Percentiles rank a stretch among this genome's conserved stretches.
These are phyloP conservation scores for Fragaria ananassa DNA, from an alignment of 306 rosid genomes.

Conservation along the genomic window DNA sequence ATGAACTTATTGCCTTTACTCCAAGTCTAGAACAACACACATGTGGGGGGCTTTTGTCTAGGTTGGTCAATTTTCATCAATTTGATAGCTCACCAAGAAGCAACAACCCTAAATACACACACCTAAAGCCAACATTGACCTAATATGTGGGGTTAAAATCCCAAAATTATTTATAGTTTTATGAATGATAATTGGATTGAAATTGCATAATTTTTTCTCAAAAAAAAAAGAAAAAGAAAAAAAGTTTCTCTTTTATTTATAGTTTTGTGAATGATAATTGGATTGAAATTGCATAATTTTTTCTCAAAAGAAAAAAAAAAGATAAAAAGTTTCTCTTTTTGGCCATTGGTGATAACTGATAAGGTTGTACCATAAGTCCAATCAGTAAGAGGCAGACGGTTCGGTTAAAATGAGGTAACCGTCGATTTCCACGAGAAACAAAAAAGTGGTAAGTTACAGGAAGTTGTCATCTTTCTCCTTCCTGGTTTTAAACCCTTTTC, in stretches of 20 bases:
- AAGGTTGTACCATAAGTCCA: not conserved
- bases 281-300: not conserved
- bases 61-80: not conserved
- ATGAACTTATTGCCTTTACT: not conserved
- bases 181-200: too few species aligned
- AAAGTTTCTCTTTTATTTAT: not conserved
- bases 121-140: not conserved
- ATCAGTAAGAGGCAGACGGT: conserved; percentile 23
- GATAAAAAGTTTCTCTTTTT: not conserved
- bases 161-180: not conserved
- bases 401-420: conserved; percentile 18
- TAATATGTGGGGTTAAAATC: not conserved
- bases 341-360: not conserved
- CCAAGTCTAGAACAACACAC: not conserved
- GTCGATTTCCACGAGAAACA: conserved; percentile 13
- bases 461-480: not conserved
- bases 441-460: not conserved
- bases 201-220: not conserved
- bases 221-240: not conserved
- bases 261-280: not conserved
- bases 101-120: not conserved
- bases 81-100: not conserved
- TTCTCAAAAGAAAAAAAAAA: not conserved
- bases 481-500: not conserved
- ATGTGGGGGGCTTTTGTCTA: not conserved